These are phyloP conservation scores for Pythium aphanidermatum DNA, from an alignment of 352 stramenopile genomes.

Conservation along the genomic window DNA sequence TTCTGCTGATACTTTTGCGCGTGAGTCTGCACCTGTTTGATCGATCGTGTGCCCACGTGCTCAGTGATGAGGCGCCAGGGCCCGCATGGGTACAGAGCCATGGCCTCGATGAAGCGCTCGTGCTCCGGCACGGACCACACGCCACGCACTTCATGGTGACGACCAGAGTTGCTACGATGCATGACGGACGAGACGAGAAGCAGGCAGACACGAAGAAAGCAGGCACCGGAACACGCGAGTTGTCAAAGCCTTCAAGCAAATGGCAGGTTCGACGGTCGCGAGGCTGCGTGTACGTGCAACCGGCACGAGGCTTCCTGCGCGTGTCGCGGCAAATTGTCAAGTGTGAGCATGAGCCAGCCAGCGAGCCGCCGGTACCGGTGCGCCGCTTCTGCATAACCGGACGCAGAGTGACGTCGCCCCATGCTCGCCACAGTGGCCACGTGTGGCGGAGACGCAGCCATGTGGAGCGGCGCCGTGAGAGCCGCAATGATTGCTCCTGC, in stretches of 20 bases:
- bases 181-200: too few species aligned
- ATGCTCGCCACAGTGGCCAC: too few species aligned
- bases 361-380: background rate
- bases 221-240: too few species aligned
- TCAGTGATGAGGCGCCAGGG: constrained; percentile 66
- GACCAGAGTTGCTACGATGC: too few species aligned
- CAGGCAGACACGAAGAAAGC: too few species aligned
- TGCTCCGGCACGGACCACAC: constrained; percentile 69
- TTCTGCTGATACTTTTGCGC: constrained; percentile 84
- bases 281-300: background rate
- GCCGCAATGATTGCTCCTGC: too few species aligned
- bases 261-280: background rate
- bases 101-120: constrained; percentile 68
- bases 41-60: constrained; percentile 66
- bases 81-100: constrained; percentile 60
- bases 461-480: too few species aligned
- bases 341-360: background rate
- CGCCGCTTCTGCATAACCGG: background rate
- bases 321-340: constrained; percentile 3
- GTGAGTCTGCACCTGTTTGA: constrained; percentile 78
- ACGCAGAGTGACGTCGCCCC: background rate
- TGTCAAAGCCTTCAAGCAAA: too few species aligned
- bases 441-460: too few species aligned
- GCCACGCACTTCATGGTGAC: constrained; percentile 24
- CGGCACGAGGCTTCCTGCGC: too few species aligned